A percentile compares a stretch with the other conserved stretches of the same genome.
phyloP scores from a whole-genome alignment of 2,329 filamentous ascomycete genomes.

The Calonectria honghensis region DNA sequence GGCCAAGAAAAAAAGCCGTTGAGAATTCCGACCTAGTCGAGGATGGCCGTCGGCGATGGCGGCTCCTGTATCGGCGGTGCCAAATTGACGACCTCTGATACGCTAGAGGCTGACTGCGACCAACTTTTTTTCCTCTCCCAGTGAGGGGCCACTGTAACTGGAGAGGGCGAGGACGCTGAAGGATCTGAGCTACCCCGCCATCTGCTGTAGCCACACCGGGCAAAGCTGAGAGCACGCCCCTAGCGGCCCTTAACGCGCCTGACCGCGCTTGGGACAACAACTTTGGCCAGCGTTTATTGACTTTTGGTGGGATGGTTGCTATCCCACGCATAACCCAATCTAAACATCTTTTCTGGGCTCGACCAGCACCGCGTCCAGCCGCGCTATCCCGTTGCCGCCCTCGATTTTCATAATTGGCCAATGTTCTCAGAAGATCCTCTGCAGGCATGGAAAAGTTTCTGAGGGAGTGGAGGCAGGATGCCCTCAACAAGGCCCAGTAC shows the following conservation, averaged over 20 bases:
- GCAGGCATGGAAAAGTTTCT: slow-evolving; percentile 90
- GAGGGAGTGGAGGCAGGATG: slow-evolving; percentile 95
- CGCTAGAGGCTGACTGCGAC: slow-evolving; percentile 40
- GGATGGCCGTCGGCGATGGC: slow-evolving; percentile 34
- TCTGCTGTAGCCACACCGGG: slow-evolving; percentile 51
- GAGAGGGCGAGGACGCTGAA: slow-evolving; percentile 34
- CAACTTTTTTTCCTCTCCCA: slow-evolving; percentile 48
- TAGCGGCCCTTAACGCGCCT: slow-evolving; percentile 47
- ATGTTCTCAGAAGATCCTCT: slow-evolving; percentile 32
- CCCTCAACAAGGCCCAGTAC: slow-evolving; percentile 95
- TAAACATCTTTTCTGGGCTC: slow-evolving; percentile 43
- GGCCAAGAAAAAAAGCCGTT: slow-evolving; percentile 26
- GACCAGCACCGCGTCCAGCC: slow-evolving; percentile 28
- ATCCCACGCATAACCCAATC: slow-evolving; percentile 36
- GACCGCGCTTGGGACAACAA: slow-evolving; percentile 38
- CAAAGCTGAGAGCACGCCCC: slow-evolving; percentile 47
- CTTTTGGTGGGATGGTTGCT: slow-evolving; percentile 51
- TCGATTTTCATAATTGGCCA: not conserved
- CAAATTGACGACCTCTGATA: slow-evolving; percentile 55
- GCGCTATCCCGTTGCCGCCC: not conserved
- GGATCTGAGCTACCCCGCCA: slow-evolving; percentile 56
- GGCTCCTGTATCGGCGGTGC: slow-evolving; percentile 57
- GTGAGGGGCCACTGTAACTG: slow-evolving; percentile 40
- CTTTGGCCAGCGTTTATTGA: slow-evolving; percentile 44
- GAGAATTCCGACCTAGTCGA: slow-evolving; percentile 30